phyloP scores from a whole-genome alignment of 202 grass and related monocot genomes.

The Zizania palustris region DNA sequence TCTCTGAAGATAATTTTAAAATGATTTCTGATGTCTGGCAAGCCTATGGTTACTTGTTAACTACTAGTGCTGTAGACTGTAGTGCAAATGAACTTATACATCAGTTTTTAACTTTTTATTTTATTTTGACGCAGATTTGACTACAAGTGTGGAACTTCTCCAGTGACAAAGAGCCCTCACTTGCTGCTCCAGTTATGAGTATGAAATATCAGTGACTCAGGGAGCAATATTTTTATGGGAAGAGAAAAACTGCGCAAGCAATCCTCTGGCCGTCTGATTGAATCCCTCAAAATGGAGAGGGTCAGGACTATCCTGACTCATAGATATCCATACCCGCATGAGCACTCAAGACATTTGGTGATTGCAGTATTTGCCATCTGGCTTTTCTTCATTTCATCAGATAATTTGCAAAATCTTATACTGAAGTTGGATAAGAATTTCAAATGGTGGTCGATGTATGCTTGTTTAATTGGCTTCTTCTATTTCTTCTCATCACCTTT shows the following conservation, averaged over 20 bases:
- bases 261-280: conserved; percentile 64
- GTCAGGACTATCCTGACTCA: conserved; percentile 80
- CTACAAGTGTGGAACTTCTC: conserved; percentile 26
- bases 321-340: conserved; percentile 83
- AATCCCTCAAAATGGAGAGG: conserved; percentile 86
- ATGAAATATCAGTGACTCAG: conserved; percentile 37
- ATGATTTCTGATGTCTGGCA: conserved; percentile 17
- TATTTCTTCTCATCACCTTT: conserved; percentile 99
- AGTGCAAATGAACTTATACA: conserved; percentile 10
- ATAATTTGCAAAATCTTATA: conserved; percentile 85
- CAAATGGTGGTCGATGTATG: conserved; percentile 99
- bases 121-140: conserved; percentile 45
- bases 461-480: conserved; percentile 95
- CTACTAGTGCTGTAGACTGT: too few relatives aligned
- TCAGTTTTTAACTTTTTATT: conserved; percentile 7
- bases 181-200: conserved; percentile 5
- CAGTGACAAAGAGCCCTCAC: neutral
- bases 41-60: neutral
- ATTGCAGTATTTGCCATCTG: conserved; percentile 75
- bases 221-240: conserved; percentile 41
- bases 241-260: conserved; percentile 55
- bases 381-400: conserved; percentile 88
- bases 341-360: conserved; percentile 86
- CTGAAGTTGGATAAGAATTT: conserved; percentile 97
- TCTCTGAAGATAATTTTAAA: neutral